Conservation (phyloP, 148 eudicot genomes). For the Chenopodium formosanum region DNA sequence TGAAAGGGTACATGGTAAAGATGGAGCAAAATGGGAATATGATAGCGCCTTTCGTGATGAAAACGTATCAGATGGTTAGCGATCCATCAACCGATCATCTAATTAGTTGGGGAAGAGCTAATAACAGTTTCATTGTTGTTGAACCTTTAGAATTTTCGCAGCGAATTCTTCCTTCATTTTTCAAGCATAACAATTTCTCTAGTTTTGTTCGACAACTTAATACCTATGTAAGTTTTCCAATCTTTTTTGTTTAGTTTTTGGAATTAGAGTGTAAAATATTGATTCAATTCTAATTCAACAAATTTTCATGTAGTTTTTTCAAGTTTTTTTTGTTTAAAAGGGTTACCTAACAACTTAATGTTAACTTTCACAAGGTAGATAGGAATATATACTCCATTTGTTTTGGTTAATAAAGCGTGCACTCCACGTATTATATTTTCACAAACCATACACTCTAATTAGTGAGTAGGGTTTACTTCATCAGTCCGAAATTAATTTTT, state of each 20-base stretch:
- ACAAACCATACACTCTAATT: too few species aligned
- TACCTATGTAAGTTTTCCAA: slow-evolving; percentile 55
- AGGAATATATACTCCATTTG: not conserved
- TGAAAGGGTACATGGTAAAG: slow-evolving; percentile 8
- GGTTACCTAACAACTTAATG: too few species aligned
- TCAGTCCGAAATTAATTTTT: too few species aligned
- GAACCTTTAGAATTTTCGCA: slow-evolving; percentile 70
- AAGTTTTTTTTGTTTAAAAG: too few species aligned
- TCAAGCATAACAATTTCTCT: slow-evolving; percentile 88
- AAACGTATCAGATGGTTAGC: slow-evolving; percentile 75
- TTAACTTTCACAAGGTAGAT: too few species aligned
- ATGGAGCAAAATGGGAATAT: slow-evolving; percentile 10
- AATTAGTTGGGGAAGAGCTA: slow-evolving; percentile 65
- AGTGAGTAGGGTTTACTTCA: too few species aligned
- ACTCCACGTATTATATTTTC: too few species aligned
- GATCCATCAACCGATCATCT: slow-evolving; percentile 53
- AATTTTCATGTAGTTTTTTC: too few species aligned
- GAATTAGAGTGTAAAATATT: too few species aligned
- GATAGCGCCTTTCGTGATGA: slow-evolving; percentile 65
- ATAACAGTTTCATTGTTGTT: slow-evolving; percentile 65
- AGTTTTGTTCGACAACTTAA: slow-evolving; percentile 92
- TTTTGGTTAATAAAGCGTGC: too few species aligned
- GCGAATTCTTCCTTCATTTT: slow-evolving; percentile 48
- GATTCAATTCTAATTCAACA: too few species aligned
- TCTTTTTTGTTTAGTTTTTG: not conserved